phyloP scores from a whole-genome alignment of 2,329 filamentous ascomycete genomes.

The Microdochium nivale region DNA sequence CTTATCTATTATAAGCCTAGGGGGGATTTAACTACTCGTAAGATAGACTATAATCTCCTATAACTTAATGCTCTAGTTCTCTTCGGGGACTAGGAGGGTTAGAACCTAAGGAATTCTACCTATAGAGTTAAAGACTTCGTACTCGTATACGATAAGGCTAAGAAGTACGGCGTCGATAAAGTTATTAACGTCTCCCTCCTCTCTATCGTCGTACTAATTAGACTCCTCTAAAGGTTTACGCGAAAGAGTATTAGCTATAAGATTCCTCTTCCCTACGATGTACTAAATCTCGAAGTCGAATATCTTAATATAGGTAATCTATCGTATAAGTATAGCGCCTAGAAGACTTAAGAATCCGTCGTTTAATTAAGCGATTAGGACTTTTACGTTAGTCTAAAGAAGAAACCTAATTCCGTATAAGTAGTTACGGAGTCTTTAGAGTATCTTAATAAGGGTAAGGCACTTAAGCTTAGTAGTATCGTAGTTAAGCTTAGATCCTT shows the following conservation, averaged over 20 bases:
- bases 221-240: neutral
- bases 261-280: neutral
- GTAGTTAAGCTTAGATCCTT: too few relatives aligned
- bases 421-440: neutral
- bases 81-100: neutral
- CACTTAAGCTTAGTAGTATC: too few relatives aligned
- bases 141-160: neutral
- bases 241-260: neutral
- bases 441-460: neutral
- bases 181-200: neutral
- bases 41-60: neutral
- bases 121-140: neutral
- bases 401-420: neutral
- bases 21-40: neutral
- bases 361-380: neutral
- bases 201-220: neutral
- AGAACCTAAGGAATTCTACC: neutral
- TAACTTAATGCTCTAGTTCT: neutral
- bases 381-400: neutral
- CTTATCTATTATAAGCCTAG: neutral
- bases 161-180: neutral
- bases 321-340: neutral
- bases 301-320: neutral
- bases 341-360: neutral
- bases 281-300: neutral